These are phyloP conservation scores for Mucor saturninus DNA, from an alignment of 371 early-diverging fungal genomes.

Conservation along the genomic window DNA sequence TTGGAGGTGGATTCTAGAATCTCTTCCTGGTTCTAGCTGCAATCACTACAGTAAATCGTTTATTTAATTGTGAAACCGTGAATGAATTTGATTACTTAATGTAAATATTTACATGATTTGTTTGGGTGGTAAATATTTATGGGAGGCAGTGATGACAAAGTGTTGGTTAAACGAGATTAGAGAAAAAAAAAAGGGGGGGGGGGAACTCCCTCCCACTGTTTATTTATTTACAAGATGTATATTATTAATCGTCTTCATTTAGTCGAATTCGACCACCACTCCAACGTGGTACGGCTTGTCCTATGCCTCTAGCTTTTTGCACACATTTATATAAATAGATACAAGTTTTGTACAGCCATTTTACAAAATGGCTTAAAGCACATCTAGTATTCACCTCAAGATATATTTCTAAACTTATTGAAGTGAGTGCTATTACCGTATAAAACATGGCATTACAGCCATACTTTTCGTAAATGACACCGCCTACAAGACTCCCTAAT, in stretches of 20 bases:
- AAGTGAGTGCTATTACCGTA: slow-evolving; percentile 46
- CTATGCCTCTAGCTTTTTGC: slow-evolving; percentile 45
- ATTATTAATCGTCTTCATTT: slow-evolving; percentile 27
- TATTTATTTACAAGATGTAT: slow-evolving; percentile 8
- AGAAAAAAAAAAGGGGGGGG: too few species aligned
- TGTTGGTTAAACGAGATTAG: too few species aligned
- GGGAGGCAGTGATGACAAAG: too few species aligned
- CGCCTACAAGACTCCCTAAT: slow-evolving; percentile 51
- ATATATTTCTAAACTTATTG: slow-evolving; percentile 46
- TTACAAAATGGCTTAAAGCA: slow-evolving; percentile 43
- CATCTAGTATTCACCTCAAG: slow-evolving; percentile 52
- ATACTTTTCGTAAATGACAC: slow-evolving; percentile 47
- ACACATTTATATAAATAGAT: slow-evolving; percentile 38
- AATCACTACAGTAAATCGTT: too few species aligned
- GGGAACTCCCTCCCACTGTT: neutral
- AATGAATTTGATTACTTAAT: too few species aligned
- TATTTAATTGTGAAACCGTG: too few species aligned
- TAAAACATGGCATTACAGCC: slow-evolving; percentile 56
- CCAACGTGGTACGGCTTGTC: slow-evolving; percentile 56
- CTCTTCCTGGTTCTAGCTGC: too few species aligned
- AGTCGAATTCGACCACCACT: slow-evolving; percentile 51
- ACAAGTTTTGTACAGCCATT: slow-evolving; percentile 32
- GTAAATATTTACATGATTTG: too few species aligned
- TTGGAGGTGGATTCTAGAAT: too few species aligned
- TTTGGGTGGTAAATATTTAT: too few species aligned